Evolutionary conservation across 805 yeast species (phyloP).

Genomic region (Kodamaea restingae): DNA sequence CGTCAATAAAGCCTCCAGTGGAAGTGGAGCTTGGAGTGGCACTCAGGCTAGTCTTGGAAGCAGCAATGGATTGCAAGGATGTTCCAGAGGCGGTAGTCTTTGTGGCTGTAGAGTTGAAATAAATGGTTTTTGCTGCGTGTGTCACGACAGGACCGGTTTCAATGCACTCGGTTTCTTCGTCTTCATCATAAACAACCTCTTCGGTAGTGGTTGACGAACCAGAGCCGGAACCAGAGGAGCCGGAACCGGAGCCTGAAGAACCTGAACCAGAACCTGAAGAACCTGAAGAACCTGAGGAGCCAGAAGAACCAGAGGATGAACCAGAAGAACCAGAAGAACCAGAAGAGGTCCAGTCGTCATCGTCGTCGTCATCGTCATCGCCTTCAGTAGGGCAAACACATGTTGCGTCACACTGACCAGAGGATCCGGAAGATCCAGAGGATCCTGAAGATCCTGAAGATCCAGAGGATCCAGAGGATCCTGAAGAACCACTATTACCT

Average conservation of each 20-base stretch:
- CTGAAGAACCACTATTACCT: constrained; percentile 6
- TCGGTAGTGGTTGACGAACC: constrained; percentile 4
- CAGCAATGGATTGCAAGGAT: too few species aligned
- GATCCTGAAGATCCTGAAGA: constrained; percentile 10
- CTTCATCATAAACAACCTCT: constrained; percentile 7
- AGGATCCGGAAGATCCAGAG: constrained; percentile 10
- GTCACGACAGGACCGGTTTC: constrained; percentile 11
- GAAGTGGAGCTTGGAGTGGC: constrained; percentile 4
- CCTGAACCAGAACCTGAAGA: constrained; percentile 7
- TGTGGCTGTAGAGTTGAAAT: constrained; percentile 4
- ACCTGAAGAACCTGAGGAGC: constrained; percentile 10
- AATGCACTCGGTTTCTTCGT: constrained; percentile 6
- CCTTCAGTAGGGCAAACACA: constrained; percentile 11
- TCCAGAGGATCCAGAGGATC: constrained; percentile 9
- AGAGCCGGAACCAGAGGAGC: constrained; percentile 5
- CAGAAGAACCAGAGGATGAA: constrained; percentile 3
- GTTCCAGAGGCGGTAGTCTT: constrained; percentile 6
- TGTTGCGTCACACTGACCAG: constrained; percentile 12
- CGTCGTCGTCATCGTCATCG: constrained; percentile 12
- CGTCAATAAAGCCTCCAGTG: constrained; percentile 6
- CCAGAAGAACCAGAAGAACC: constrained; percentile 7
- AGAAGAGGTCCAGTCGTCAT: constrained; percentile 11
- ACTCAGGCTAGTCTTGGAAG: constrained; percentile 3
- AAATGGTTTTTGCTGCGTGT: constrained; percentile 8
- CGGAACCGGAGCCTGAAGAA: constrained; percentile 6